These are phyloP conservation scores for Ophiostoma himal-ulmi DNA, from an alignment of 2,329 filamentous ascomycete species.

Conservation along the genomic window DNA sequence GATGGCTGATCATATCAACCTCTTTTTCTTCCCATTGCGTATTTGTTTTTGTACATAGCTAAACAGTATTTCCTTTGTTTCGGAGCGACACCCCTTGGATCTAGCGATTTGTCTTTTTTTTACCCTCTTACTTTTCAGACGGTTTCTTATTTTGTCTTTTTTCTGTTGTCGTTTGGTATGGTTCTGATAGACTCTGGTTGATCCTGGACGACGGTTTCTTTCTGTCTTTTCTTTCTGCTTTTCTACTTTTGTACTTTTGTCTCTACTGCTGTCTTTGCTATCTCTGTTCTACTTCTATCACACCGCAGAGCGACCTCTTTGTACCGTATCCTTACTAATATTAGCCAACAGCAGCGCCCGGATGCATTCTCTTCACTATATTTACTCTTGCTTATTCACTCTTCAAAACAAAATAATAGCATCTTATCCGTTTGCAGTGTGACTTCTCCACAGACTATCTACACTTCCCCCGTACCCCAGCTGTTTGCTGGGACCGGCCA, in stretches of 20 bases:
- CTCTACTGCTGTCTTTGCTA: not conserved
- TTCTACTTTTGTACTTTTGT: not conserved
- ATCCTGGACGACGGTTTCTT: not conserved
- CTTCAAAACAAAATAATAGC: no score
- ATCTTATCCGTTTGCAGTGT: no score
- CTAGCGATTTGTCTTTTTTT: not conserved
- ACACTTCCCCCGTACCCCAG: not conserved
- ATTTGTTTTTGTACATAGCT: not conserved
- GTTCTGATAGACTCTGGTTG: conserved; percentile 8
- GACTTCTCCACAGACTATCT: not conserved
- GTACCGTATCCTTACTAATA: not conserved
- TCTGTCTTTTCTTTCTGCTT: not conserved
- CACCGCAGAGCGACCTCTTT: not conserved
- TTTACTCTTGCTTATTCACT: not conserved
- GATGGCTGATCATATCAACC: conserved; percentile 26
- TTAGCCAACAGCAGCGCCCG: not conserved
- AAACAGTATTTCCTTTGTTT: not conserved
- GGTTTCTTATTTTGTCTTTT: not conserved
- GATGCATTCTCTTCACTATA: not conserved
- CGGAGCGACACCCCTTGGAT: not conserved
- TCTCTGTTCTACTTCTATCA: not conserved
- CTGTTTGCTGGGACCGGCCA: not conserved
- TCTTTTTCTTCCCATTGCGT: not conserved
- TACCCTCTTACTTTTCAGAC: not conserved
- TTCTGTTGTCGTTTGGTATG: not conserved